Percentiles rank a stretch among this genome's conserved stretches.
Conservation (phyloP, 1,139 yeast genomes). For the Candida frijolesensis region DNA sequence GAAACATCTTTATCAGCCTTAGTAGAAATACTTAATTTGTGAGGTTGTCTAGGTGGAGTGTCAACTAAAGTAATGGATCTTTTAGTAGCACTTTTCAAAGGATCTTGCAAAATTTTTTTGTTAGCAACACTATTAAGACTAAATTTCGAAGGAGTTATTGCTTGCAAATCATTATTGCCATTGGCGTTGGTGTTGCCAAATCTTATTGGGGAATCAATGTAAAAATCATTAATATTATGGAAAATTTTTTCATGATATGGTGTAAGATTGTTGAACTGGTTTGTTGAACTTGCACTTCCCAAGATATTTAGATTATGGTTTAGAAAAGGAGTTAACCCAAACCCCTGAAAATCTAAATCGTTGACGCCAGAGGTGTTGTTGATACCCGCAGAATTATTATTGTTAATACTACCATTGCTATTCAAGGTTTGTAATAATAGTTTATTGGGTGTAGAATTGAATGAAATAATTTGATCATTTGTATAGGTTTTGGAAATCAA, state of each 20-base stretch:
- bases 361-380: slow-evolving; percentile 6
- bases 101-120: slow-evolving; percentile 15
- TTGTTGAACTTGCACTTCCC: slow-evolving; percentile 16
- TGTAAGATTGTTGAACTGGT: slow-evolving; percentile 31
- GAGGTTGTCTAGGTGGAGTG: slow-evolving; percentile 46
- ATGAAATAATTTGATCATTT: slow-evolving; percentile 38
- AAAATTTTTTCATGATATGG: slow-evolving; percentile 49
- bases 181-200: slow-evolving; percentile 35
- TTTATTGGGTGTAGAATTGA: slow-evolving; percentile 38
- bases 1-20: slow-evolving; percentile 18
- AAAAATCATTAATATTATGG: slow-evolving; percentile 50
- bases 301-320: slow-evolving; percentile 38
- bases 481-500: slow-evolving; percentile 41
- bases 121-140: slow-evolving; percentile 22
- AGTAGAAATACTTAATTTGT: slow-evolving; percentile 31
- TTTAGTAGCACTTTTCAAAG: slow-evolving; percentile 29
- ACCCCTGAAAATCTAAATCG: slow-evolving; percentile 40
- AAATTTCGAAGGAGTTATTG: slow-evolving; percentile 49
- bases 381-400: neutral
- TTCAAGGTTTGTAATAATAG: slow-evolving; percentile 9
- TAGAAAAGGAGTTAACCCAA: slow-evolving; percentile 48
- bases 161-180: slow-evolving; percentile 28
- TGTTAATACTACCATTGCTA: slow-evolving; percentile 1
- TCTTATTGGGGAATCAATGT: slow-evolving; percentile 47
- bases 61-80: slow-evolving; percentile 41